Conservation (phyloP, 176 grass and related monocot species). For the Ananas comosus region DNA sequence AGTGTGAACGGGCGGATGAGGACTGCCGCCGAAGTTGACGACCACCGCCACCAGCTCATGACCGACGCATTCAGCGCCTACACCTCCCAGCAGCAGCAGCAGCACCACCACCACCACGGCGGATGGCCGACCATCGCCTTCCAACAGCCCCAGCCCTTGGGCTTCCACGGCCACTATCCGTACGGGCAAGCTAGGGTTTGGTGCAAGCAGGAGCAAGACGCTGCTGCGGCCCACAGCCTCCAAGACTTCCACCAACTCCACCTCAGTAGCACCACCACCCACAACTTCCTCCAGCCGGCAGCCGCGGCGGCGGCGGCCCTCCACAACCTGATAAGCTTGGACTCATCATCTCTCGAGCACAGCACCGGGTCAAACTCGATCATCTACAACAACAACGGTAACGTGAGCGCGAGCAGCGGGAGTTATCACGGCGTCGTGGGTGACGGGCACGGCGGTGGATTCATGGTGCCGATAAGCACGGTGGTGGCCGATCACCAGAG, state of each 20-base stretch:
- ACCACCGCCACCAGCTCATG: too few species aligned
- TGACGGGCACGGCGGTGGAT: constrained; percentile 4
- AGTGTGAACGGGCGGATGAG: constrained; percentile 3
- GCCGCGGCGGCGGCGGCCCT: neutral
- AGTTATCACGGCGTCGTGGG: constrained; percentile 11
- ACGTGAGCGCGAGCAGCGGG: neutral
- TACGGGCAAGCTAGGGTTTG: constrained; percentile 33
- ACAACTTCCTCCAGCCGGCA: constrained; percentile 54
- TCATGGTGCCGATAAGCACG: constrained; percentile 39
- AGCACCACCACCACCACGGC: constrained; percentile 15
- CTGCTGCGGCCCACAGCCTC: constrained; percentile 45
- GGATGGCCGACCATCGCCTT: constrained; percentile 58
- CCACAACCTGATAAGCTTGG: constrained; percentile 34
- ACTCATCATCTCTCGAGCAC: constrained; percentile 52
- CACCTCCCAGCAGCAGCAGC: neutral
- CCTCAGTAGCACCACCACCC: constrained; percentile 18
- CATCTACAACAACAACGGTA: constrained; percentile 26
- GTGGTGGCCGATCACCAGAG: constrained; percentile 5
- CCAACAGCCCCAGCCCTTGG: constrained; percentile 20
- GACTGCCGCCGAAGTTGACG: too few species aligned
- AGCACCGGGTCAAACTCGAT: constrained; percentile 66
- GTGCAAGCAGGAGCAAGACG: constrained; percentile 74
- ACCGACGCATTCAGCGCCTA: too few species aligned
- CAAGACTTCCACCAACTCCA: constrained; percentile 59
- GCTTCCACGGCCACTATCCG: constrained; percentile 40